Evolutionary conservation across 176 grass and related monocot species (phyloP).

Genomic region (Bolboschoenus planiculmis): DNA sequence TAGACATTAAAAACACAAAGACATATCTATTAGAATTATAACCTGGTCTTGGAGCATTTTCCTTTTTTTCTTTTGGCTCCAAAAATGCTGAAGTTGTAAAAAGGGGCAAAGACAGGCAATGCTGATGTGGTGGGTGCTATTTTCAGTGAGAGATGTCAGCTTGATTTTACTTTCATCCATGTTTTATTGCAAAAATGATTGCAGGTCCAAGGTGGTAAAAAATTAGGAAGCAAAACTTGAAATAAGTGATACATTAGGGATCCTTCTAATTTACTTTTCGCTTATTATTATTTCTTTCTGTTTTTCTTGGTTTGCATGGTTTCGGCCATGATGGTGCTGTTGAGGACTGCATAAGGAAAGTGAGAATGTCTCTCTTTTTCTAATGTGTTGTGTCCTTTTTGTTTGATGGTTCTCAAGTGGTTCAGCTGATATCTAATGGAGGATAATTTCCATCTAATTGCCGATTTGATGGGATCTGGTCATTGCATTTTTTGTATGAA

Average conservation of each 20-base stretch:
- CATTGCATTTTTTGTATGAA: not conserved
- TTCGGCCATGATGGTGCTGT: not conserved
- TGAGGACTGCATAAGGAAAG: not conserved
- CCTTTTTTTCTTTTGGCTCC: not conserved
- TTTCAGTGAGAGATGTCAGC: not conserved
- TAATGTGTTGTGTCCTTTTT: not conserved
- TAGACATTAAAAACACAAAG: not conserved
- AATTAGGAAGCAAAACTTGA: not conserved
- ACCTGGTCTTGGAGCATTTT: not conserved
- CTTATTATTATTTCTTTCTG: not conserved
- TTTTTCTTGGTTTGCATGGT: conserved; percentile 1
- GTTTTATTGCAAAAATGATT: not conserved
- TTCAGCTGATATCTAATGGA: not conserved
- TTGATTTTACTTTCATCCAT: not conserved
- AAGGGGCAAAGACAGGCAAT: not conserved
- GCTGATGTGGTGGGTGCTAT: not conserved
- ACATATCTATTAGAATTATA: not conserved
- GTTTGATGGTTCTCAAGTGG: too few relatives aligned
- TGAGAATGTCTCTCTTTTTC: not conserved
- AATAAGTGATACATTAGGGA: not conserved
- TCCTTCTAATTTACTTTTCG: not conserved
- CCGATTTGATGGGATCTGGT: not conserved
- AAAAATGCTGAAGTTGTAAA: not conserved
- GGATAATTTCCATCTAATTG: not conserved
- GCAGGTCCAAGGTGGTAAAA: not conserved